Conservation (phyloP, 1,284 basidiomycete genomes). For the Heliocybe sulcata region DNA sequence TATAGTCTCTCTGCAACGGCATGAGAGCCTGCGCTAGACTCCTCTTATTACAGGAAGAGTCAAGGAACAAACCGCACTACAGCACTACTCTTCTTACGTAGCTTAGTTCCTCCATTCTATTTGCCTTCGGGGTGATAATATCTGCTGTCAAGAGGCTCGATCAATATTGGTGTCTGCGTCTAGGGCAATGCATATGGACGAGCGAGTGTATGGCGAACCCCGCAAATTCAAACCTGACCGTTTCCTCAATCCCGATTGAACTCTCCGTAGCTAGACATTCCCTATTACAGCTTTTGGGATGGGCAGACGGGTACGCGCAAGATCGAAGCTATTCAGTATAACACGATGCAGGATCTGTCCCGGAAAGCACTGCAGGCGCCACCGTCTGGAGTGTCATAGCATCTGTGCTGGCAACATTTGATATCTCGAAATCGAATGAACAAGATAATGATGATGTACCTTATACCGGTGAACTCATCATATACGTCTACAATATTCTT, state of each 20-base stretch:
- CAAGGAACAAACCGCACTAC: no score
- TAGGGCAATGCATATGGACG: neutral
- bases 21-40: no score
- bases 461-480: no score
- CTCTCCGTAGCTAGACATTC: neutral
- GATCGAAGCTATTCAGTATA: neutral
- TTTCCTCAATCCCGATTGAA: constrained; percentile 2
- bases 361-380: neutral
- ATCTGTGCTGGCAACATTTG: neutral
- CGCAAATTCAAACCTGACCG: constrained; percentile 7
- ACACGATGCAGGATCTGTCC: constrained; percentile 6
- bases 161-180: no score
- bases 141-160: no score
- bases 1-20: no score
- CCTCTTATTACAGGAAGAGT: no score
- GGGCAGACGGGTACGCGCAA: constrained; percentile 4
- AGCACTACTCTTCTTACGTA: no score
- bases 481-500: no score
- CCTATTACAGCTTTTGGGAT: constrained; percentile 6
- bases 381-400: constrained; percentile 1
- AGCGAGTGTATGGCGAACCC: neutral
- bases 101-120: no score
- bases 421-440: constrained; percentile 1
- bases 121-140: no score
- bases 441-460: neutral